Conservation (phyloP, 768 basidiomycete genomes). For the Leccinum sublutescens region DNA sequence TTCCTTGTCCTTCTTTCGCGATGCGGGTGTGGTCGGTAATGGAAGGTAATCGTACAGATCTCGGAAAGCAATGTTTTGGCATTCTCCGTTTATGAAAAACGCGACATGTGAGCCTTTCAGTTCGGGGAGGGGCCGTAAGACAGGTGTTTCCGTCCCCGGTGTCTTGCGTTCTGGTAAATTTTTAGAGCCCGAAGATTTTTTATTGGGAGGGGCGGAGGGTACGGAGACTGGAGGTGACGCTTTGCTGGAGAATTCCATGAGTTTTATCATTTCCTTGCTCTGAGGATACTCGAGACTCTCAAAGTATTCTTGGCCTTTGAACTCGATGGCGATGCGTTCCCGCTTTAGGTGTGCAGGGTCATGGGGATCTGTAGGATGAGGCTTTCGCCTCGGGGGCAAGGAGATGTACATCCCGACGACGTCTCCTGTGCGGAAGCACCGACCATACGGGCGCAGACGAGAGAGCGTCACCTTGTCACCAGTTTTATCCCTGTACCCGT, state of each 20-base stretch:
- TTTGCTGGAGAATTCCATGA: conserved; percentile 77
- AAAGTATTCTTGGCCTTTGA: conserved; percentile 97
- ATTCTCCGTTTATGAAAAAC: conserved; percentile 92
- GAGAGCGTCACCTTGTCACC: conserved; percentile 91
- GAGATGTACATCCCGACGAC: conserved; percentile 93
- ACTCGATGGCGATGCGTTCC: conserved; percentile 90
- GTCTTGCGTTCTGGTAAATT: conserved; percentile 57
- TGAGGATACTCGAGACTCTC: conserved; percentile 88
- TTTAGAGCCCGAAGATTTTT: conserved; percentile 70
- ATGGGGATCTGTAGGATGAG: conserved; percentile 59
- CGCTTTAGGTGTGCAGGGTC: conserved; percentile 85
- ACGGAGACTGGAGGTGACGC: conserved; percentile 52
- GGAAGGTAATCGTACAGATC: conserved; percentile 91
- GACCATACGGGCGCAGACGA: conserved; percentile 75
- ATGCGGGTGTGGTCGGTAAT: conserved; percentile 59
- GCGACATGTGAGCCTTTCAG: conserved; percentile 71
- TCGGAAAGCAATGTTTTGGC: conserved; percentile 78
- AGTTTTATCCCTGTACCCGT: conserved; percentile 86
- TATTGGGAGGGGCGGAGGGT: conserved; percentile 51
- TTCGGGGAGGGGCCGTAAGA: conserved; percentile 65
- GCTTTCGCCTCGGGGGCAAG: conserved; percentile 65
- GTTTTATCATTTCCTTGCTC: conserved; percentile 87
- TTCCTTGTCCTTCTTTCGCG: conserved; percentile 59
- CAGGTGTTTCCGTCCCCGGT: conserved; percentile 32
- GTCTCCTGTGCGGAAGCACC: conserved; percentile 74